phyloP scores from a whole-genome alignment of 257 asterid genomes.

The Solanum appendiculatum region DNA sequence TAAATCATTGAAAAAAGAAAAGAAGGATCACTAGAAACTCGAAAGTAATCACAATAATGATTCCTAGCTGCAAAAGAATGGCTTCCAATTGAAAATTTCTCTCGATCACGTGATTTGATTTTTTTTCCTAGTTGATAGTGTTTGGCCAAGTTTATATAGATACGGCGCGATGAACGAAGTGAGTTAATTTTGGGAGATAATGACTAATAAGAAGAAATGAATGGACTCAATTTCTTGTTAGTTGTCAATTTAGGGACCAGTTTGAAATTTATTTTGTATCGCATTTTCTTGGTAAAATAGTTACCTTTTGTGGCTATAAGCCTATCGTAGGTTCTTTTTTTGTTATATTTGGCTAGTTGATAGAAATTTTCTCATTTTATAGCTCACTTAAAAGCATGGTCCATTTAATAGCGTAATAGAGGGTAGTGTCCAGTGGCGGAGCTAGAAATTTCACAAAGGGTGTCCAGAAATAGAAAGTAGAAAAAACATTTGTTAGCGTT shows the following conservation, averaged over 20 bases:
- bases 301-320: background rate
- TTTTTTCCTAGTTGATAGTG: background rate
- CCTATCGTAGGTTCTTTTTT: background rate
- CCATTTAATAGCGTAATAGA: background rate
- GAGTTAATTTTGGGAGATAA: background rate
- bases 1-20: background rate
- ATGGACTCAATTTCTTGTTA: background rate
- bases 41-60: background rate
- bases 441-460: no score
- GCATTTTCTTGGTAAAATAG: background rate
- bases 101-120: background rate
- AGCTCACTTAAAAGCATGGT: background rate
- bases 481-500: no score
- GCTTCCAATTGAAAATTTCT: no score
- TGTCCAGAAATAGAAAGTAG: no score
- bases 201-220: background rate
- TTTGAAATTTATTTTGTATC: background rate
- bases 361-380: background rate
- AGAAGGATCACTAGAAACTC: no score
- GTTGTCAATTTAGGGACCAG: background rate
- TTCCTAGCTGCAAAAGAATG: background rate
- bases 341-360: background rate
- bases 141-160: background rate
- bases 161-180: background rate
- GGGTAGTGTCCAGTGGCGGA: no score